Evolutionary conservation across 192 early-diverging fungal species (phyloP).

Genomic region (Coemansia pectinata): DNA sequence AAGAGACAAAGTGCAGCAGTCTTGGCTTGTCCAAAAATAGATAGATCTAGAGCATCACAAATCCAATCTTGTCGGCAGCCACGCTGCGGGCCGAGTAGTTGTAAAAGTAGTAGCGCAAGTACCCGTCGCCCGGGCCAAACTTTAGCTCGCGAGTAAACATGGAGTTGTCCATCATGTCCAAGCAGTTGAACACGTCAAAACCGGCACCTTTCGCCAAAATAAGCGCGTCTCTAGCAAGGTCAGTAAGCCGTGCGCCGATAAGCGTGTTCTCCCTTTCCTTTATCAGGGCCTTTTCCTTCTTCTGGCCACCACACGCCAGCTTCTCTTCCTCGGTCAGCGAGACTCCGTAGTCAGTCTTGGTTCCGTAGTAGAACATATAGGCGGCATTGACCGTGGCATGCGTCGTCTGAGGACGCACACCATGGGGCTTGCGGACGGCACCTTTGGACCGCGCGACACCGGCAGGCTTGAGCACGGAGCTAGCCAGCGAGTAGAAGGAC

Average conservation of each 20-base stretch:
- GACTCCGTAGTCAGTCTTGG: constrained; percentile 49
- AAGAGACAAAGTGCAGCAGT: background rate
- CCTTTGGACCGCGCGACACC: constrained; percentile 30
- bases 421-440: background rate
- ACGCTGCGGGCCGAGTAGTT: constrained; percentile 86
- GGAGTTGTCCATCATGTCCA: constrained; percentile 90
- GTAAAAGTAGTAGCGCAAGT: constrained; percentile 95
- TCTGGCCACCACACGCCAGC: constrained; percentile 40
- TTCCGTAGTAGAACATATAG: constrained; percentile 94
- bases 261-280: constrained; percentile 32
- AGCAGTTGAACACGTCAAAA: constrained; percentile 96
- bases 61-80: constrained; percentile 68
- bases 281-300: constrained; percentile 46
- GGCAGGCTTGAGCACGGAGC: constrained; percentile 78
- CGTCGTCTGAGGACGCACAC: background rate
- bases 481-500: constrained; percentile 96
- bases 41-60: constrained; percentile 80
- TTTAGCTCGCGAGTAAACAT: constrained; percentile 78
- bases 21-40: too few relatives aligned
- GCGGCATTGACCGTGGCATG: constrained; percentile 77
- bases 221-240: constrained; percentile 78
- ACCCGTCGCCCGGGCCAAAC: constrained; percentile 93
- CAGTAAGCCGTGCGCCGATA: constrained; percentile 57
- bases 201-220: constrained; percentile 65
- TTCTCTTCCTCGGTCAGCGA: constrained; percentile 38